phyloP scores from a whole-genome alignment of 768 basidiomycete genomes.

The Mycena alexandri region DNA sequence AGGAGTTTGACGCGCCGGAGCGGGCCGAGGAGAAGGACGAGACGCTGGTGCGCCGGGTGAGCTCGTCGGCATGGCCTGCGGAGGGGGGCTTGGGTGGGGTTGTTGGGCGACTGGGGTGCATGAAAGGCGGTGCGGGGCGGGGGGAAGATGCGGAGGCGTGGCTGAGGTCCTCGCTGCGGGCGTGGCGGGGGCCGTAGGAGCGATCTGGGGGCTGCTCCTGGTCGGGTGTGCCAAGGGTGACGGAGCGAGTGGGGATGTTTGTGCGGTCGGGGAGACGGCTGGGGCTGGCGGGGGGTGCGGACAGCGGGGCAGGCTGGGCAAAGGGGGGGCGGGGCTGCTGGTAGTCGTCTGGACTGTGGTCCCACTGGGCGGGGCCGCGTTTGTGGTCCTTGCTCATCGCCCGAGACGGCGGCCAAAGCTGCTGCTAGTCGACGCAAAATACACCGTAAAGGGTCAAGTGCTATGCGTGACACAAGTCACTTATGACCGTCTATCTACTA shows the following conservation, averaged over 20 bases:
- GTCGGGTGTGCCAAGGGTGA: slow-evolving; percentile 23
- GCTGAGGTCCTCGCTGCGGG: slow-evolving; percentile 81
- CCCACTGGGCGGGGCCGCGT: slow-evolving; percentile 13
- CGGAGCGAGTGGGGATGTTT: slow-evolving; percentile 20
- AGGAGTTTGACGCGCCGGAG: slow-evolving; percentile 63
- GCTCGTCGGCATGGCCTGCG: slow-evolving; percentile 65
- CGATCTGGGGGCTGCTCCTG: slow-evolving; percentile 11
- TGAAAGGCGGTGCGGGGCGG: slow-evolving; percentile 44
- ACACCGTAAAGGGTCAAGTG: too few relatives aligned
- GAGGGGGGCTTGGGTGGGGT: slow-evolving; percentile 67
- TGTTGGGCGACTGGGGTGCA: slow-evolving; percentile 63
- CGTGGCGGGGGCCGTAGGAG: slow-evolving; percentile 54
- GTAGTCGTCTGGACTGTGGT: slow-evolving; percentile 2
- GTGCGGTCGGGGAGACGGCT: slow-evolving; percentile 28
- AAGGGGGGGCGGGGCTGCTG: slow-evolving; percentile 14
- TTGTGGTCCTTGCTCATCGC: slow-evolving; percentile 40
- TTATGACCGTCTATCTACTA: too few relatives aligned
- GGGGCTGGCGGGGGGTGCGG: slow-evolving; percentile 26
- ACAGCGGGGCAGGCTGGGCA: slow-evolving; percentile 1
- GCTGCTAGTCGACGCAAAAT: slow-evolving; percentile 6
- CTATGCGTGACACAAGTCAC: too few relatives aligned
- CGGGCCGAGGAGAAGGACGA: slow-evolving; percentile 67
- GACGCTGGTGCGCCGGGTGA: slow-evolving; percentile 58
- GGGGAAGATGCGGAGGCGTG: slow-evolving; percentile 54
- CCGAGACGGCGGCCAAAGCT: slow-evolving; percentile 20